Percentiles rank a stretch among this genome's conserved stretches.
phyloP scores from a whole-genome alignment of 169 alveolate species.

The Plasmodium gaboni region DNA sequence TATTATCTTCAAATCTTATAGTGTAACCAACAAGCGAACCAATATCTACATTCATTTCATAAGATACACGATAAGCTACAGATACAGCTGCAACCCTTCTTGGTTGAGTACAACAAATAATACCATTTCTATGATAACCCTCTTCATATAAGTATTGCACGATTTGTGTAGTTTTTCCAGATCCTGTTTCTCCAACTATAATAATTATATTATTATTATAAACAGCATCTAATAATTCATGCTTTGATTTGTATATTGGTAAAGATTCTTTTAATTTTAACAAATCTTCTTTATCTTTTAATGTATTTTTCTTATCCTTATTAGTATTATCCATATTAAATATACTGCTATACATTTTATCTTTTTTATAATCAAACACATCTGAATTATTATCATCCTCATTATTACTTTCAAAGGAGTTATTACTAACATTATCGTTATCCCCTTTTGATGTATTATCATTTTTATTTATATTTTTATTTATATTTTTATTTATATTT shows the following conservation, averaged over 20 bases:
- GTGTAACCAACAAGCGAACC: slow-evolving; percentile 99
- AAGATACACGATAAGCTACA: slow-evolving; percentile 99
- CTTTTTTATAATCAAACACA: slow-evolving; percentile 74
- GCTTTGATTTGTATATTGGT: slow-evolving; percentile 83
- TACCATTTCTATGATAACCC: slow-evolving; percentile 94
- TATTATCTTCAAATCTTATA: slow-evolving; percentile 99
- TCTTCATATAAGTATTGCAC: slow-evolving; percentile 97
- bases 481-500: not conserved
- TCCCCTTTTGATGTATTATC: slow-evolving; percentile 38
- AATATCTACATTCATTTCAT: slow-evolving; percentile 96
- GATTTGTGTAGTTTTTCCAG: slow-evolving; percentile 99
- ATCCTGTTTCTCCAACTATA: slow-evolving; percentile 99
- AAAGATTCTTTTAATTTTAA: slow-evolving; percentile 74
- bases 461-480: not conserved
- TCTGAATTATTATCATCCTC: slow-evolving; percentile 78
- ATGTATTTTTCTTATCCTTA: slow-evolving; percentile 60
- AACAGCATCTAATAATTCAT: slow-evolving; percentile 83
- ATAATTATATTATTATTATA: slow-evolving; percentile 93
- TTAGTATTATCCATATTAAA: slow-evolving; percentile 76
- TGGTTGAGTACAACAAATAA: slow-evolving; percentile 99
- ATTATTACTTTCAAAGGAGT: slow-evolving; percentile 23
- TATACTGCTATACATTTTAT: slow-evolving; percentile 76
- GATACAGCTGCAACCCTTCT: slow-evolving; percentile 99
- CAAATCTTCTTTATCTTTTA: slow-evolving; percentile 52
- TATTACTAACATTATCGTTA: slow-evolving; percentile 52